Evolutionary conservation across 441 rosid species (phyloP).

Genomic region (Kokia cookei): DNA sequence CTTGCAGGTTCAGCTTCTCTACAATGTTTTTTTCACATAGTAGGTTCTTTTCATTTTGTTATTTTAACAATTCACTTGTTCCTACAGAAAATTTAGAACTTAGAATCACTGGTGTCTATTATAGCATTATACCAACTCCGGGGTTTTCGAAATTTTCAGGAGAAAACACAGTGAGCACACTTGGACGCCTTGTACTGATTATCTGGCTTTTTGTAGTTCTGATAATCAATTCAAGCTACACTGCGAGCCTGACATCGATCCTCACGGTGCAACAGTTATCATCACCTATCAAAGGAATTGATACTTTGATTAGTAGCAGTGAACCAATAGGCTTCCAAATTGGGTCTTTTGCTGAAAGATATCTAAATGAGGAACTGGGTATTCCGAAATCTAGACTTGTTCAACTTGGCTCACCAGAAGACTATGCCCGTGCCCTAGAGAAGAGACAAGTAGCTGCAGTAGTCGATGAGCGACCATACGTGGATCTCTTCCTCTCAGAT

Average conservation of each 20-base stretch:
- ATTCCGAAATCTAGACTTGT: constrained; percentile 67
- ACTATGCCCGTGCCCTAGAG: constrained; percentile 55
- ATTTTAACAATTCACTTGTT: not conserved
- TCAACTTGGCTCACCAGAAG: constrained; percentile 77
- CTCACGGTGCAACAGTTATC: constrained; percentile 86
- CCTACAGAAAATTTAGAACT: not conserved
- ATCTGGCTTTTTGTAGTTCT: constrained; percentile 92
- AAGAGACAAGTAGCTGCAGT: constrained; percentile 76
- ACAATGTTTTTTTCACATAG: constrained; percentile 91
- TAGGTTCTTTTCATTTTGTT: constrained; percentile 34
- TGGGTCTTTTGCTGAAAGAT: constrained; percentile 73
- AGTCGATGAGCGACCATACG: constrained; percentile 72
- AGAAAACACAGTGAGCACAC: constrained; percentile 75
- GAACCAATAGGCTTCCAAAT: constrained; percentile 72
- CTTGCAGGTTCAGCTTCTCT: constrained; percentile 90
- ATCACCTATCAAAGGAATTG: constrained; percentile 85
- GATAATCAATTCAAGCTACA: constrained; percentile 90
- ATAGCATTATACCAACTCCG: not conserved
- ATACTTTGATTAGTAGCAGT: constrained; percentile 48
- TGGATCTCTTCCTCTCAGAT: constrained; percentile 73
- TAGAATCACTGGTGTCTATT: not conserved
- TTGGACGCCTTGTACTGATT: constrained; percentile 73
- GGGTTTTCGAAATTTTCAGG: constrained; percentile 37
- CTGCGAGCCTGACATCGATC: constrained; percentile 94
- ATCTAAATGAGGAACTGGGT: constrained; percentile 61